phyloP scores from a whole-genome alignment of 2,329 filamentous ascomycete genomes.

The Sphaerulina musiva region DNA sequence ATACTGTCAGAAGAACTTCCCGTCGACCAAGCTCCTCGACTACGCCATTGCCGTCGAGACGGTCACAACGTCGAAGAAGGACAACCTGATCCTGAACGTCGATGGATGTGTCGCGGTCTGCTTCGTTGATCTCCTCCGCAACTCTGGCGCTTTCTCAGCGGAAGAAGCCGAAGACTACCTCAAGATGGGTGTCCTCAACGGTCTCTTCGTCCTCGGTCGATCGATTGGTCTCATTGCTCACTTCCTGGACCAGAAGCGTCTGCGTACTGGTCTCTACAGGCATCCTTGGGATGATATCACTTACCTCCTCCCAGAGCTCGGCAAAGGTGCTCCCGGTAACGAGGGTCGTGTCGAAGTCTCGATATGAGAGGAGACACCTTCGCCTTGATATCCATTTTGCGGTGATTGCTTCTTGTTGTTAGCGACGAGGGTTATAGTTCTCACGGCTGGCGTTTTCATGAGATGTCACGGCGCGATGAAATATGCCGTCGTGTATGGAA shows the following conservation, averaged over 20 bases:
- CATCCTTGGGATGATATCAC: slow-evolving; percentile 98
- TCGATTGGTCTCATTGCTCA: slow-evolving; percentile 99
- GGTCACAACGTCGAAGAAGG: slow-evolving; percentile 99
- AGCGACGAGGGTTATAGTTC: background rate
- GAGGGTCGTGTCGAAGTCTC: slow-evolving; percentile 83
- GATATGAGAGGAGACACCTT: background rate
- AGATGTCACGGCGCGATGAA: background rate
- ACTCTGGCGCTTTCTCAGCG: slow-evolving; percentile 90
- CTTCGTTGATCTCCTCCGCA: slow-evolving; percentile 95
- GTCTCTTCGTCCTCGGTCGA: slow-evolving; percentile 94
- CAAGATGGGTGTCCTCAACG: slow-evolving; percentile 98
- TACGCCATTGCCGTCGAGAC: slow-evolving; percentile 97
- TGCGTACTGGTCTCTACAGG: slow-evolving; percentile 96
- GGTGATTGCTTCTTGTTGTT: slow-evolving; percentile 3
- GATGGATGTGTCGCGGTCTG: slow-evolving; percentile 97
- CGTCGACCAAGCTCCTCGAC: slow-evolving; percentile 95
- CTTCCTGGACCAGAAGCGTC: slow-evolving; percentile 98
- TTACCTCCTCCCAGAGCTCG: slow-evolving; percentile 78
- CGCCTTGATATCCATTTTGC: background rate
- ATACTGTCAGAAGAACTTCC: slow-evolving; percentile 96
- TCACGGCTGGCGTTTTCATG: background rate
- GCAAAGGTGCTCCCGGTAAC: slow-evolving; percentile 61
- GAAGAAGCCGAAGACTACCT: slow-evolving; percentile 99
- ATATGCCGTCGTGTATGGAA: background rate
- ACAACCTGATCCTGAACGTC: slow-evolving; percentile 99